These are phyloP conservation scores for Chlorella sorokiniana DNA, from an alignment of 139 green algal genomes.

Conservation along the genomic window DNA sequence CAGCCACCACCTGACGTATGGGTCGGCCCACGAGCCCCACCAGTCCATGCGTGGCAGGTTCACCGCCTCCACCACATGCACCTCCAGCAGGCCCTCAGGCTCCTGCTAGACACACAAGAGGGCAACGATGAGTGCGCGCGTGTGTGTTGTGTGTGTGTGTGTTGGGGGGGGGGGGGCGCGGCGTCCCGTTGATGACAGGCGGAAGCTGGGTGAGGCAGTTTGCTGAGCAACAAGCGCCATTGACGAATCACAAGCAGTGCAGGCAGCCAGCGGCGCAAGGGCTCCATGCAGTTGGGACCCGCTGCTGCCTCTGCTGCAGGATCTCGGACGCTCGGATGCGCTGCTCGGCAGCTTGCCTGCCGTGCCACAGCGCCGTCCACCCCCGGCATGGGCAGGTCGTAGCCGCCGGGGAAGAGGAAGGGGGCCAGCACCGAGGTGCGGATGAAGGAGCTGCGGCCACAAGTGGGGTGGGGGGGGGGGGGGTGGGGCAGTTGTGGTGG, in stretches of 20 bases:
- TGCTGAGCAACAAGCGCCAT: too few species aligned
- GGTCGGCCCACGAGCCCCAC: not conserved
- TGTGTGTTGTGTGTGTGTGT: too few species aligned
- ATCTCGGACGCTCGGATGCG: too few species aligned
- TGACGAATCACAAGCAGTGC: too few species aligned
- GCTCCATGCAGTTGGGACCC: too few species aligned
- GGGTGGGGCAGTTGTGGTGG: too few species aligned
- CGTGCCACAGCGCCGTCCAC: not conserved
- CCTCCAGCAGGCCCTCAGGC: slow-evolving; percentile 21
- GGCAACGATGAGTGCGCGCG: too few species aligned
- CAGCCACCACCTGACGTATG: not conserved
- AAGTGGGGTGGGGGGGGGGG: not conserved
- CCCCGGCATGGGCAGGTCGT: not conserved
- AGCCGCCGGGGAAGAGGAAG: slow-evolving; percentile 13
- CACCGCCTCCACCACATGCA: slow-evolving; percentile 1
- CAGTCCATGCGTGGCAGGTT: slow-evolving; percentile 18
- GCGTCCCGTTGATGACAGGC: too few species aligned
- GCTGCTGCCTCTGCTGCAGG: too few species aligned
- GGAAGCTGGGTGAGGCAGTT: too few species aligned
- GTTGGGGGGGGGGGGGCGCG: too few species aligned
- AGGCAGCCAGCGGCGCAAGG: too few species aligned
- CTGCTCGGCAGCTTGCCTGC: not conserved
- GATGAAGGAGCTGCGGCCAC: slow-evolving; percentile 18
- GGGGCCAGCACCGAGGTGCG: slow-evolving; percentile 7
- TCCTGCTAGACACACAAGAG: not conserved